Evolutionary conservation across 164 flowering plant genomes (phyloP), one percentile per base, ranked within the genome.

Genomic region (Saururus chinensis): DNA sequence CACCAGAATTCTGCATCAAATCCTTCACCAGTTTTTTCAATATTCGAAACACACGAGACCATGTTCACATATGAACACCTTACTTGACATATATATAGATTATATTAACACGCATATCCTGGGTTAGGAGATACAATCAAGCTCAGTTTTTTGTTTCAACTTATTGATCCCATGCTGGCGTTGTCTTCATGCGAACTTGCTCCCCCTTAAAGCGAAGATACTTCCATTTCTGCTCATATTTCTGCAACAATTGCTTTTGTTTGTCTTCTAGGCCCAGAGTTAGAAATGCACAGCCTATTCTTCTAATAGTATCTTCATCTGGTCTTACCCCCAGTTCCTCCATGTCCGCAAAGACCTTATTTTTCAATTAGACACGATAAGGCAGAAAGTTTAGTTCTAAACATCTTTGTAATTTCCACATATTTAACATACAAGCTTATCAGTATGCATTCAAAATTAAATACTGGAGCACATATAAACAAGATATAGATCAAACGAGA

Each of bases 341-440:
- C 97, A 95, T 87, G 83, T 91, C 97, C 26, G 93, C 95, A 77
- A 95, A 93, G 26, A 88, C 91, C 99, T 93, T 70, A 59, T 25
- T 21, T 41, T 68, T 23, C 49, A 9, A 37, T 37, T 19, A 58
- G 19, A 7, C 26, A 57, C n/a, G n/a, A 24, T 56, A 6, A 30
- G 13, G 5, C 10, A 25, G 16, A 25, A 56, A 20, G 22, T 24
- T 22, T 23, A 56, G 59, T 24, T 24, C 11, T 21, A 13, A 19
- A 25, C 37, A 24, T 19, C 37, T 56, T 9, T 21, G 40, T 24
- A 2, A 2, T 30, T 30, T 30, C 37, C 6, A 30, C 37, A 30
- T 30, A 2, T 6, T 30, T 30, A 30, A 6, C 37, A 30, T 30
- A 30, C 37, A 2, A 30, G n/a, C n/a, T n/a, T n/a, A n/a, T n/a